phyloP scores from a whole-genome alignment of 805 yeast species.

The Ogataea degrootiae region DNA sequence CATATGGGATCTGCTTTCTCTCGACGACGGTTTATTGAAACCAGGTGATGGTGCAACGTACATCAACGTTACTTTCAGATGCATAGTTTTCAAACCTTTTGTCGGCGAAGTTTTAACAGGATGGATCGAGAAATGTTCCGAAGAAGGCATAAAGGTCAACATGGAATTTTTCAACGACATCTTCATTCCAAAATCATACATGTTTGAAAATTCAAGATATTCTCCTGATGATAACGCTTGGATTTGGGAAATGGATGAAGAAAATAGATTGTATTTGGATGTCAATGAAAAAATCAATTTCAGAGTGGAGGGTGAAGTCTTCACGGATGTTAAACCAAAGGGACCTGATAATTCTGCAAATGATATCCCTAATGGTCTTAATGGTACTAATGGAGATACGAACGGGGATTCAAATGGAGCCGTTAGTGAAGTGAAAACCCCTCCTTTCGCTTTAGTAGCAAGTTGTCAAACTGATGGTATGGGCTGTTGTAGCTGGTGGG shows the following conservation, averaged over 20 bases:
- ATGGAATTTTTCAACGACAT: constrained; percentile 91
- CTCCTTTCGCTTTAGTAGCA: constrained; percentile 82
- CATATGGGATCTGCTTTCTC: constrained; percentile 76
- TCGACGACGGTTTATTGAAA: constrained; percentile 81
- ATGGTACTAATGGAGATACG: constrained; percentile 20
- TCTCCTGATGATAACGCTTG: constrained; percentile 80
- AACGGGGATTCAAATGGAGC: constrained; percentile 19
- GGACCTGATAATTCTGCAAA: constrained; percentile 50
- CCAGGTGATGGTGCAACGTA: constrained; percentile 94
- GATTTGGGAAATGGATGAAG: constrained; percentile 82
- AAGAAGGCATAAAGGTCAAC: constrained; percentile 80
- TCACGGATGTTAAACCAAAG: constrained; percentile 77
- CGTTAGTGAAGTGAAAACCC: constrained; percentile 38
- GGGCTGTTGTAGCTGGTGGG: constrained; percentile 99
- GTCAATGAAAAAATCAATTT: constrained; percentile 87
- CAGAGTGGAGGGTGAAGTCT: constrained; percentile 84
- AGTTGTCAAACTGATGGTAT: constrained; percentile 95
- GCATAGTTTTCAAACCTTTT: constrained; percentile 87
- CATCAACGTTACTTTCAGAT: constrained; percentile 68
- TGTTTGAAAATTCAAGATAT: constrained; percentile 54
- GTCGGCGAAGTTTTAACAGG: constrained; percentile 91
- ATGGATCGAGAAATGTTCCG: constrained; percentile 84
- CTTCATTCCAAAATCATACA: constrained; percentile 74
- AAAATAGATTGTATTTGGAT: constrained; percentile 76
- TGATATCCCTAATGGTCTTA: constrained; percentile 13